Evolutionary conservation across 768 basidiomycete species (phyloP).

Genomic region (Rickenella mellea): DNA sequence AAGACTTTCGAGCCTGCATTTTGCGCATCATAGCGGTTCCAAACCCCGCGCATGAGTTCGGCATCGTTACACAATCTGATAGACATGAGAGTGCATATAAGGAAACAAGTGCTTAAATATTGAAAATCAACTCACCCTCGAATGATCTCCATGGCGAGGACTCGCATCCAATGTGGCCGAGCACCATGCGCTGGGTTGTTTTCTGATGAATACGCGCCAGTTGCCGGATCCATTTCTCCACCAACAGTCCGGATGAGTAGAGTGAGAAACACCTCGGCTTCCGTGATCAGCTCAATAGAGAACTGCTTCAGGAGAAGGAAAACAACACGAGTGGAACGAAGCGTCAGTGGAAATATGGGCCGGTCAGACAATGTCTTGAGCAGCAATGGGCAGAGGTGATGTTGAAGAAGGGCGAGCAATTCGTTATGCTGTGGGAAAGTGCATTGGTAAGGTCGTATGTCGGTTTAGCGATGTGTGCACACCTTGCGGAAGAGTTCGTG

Average conservation of each 20-base stretch:
- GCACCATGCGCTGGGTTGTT: constrained; percentile 13
- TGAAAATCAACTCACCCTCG: constrained; percentile 46
- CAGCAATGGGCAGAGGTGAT: constrained; percentile 84
- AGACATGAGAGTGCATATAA: constrained; percentile 5
- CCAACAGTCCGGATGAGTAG: constrained; percentile 30
- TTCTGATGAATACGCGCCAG: constrained; percentile 10
- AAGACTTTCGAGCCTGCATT: constrained; percentile 61
- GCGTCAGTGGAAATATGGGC: constrained; percentile 76
- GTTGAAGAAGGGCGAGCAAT: constrained; percentile 75
- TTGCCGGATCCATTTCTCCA: constrained; percentile 22
- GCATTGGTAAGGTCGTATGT: background rate
- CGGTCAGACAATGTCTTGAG: constrained; percentile 79
- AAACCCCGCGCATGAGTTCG: constrained; percentile 69
- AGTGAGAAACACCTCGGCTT: constrained; percentile 81
- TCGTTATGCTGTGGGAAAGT: constrained; percentile 54
- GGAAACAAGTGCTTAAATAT: background rate
- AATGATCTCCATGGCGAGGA: constrained; percentile 88
- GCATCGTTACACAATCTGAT: constrained; percentile 68
- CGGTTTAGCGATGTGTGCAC: constrained; percentile 7
- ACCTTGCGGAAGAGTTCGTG: constrained; percentile 80
- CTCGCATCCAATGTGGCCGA: constrained; percentile 79
- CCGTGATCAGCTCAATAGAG: constrained; percentile 65
- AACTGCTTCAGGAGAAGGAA: constrained; percentile 92
- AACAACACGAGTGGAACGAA: constrained; percentile 88
- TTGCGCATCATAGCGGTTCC: constrained; percentile 66